These are phyloP conservation scores for Lathyrus oleraceus DNA, from an alignment of 306 rosid species.

Conservation along the genomic window DNA sequence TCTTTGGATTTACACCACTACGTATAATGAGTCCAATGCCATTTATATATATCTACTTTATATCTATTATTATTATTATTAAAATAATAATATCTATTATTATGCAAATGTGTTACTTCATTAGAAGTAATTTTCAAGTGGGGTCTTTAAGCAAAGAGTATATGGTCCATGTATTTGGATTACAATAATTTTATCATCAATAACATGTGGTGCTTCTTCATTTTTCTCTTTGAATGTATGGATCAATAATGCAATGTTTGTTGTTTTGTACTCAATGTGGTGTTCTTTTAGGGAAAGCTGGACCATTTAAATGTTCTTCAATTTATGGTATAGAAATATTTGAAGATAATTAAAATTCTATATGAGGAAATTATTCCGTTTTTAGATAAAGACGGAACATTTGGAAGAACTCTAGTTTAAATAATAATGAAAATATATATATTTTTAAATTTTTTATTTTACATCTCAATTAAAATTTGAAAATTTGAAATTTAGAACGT, in stretches of 20 bases:
- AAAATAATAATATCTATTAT: background rate
- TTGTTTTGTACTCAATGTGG: background rate
- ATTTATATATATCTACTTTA: background rate
- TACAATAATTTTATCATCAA: slow-evolving; percentile 3
- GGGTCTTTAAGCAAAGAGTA: slow-evolving; percentile 2
- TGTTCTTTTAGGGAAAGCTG: background rate
- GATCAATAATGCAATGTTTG: background rate
- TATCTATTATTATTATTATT: background rate
- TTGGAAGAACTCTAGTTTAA: no score
- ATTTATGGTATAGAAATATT: background rate
- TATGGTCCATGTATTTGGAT: slow-evolving; percentile 27
- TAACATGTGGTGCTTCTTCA: slow-evolving; percentile 14
- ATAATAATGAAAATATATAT: no score
- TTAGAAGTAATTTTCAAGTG: slow-evolving; percentile 2
- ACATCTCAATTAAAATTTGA: no score
- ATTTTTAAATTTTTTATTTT: no score
- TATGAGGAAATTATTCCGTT: no score
- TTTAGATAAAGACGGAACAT: no score
- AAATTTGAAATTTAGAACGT: no score
- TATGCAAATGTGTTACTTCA: slow-evolving; percentile 19
- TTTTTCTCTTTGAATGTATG: background rate
- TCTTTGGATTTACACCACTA: slow-evolving; percentile 14
- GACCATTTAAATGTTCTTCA: background rate
- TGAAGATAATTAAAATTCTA: no score
- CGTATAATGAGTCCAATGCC: background rate